Base-by-base conservation (phyloP, 495 filamentous ascomycete genomes). In the Evansstolkia leycettana region DNA sequence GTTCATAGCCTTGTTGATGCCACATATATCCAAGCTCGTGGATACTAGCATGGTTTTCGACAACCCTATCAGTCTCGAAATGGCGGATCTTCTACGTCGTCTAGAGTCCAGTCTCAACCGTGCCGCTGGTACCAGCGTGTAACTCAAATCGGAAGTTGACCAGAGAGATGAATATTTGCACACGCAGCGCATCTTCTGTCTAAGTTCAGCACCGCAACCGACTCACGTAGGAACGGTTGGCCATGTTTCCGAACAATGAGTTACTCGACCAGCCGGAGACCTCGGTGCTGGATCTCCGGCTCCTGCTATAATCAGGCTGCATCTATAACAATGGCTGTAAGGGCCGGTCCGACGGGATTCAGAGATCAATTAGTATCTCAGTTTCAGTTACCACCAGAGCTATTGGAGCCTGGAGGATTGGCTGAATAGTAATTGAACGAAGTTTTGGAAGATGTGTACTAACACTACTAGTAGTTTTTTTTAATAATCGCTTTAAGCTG, bases 81-180 rank as follows among this genome's bases (percentile, higher is more conserved):
- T 72, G 60, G 68, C 66, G 11, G 53, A 63, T 24, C 57, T 72
- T 12, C 57, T 72, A 7, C 45, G 60, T 23, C 62, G 51, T 24
- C 54, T 72, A 17, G 66, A 70, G 47, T 48, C 41, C 16, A 55
- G 56, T 17, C 46, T 64, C 9, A 53, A 62, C 23, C 57, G 51
- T 3, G 52, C 55, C 31, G 50, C 57, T 2, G 62, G 64, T 30
- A 58, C 60, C 15, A 56, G 57, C 17, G 42, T 51, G 36, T 55
- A 57, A 17, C 54, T 71, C 0, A 57, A 64, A 7, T 41, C 43
- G 18, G 63, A 68, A 15, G 57, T 71, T 4, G 51, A 60, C 5
- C 54, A 55, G 24, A 67, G 70, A 20, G 67, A 71, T 43, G 55
- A 60, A 17, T 70, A 65, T 42, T 67, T 71, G 57, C 49, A 48